These are phyloP conservation scores for Ophiosphaerella korrae DNA, from an alignment of 2,329 filamentous ascomycete species.

Conservation along the genomic window DNA sequence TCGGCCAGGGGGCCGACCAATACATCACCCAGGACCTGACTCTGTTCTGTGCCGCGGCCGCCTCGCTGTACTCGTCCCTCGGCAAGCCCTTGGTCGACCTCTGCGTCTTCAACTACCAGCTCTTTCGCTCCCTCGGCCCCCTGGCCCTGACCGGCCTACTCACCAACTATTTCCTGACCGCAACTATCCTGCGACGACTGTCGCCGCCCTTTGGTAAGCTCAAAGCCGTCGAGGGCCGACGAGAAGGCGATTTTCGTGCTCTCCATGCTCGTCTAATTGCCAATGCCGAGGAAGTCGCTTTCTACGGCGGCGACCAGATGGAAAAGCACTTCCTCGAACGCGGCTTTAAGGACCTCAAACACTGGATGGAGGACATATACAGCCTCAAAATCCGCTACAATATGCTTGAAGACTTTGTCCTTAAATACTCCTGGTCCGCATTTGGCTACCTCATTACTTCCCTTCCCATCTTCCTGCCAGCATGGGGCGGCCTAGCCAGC, in stretches of 20 bases:
- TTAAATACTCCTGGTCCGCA: slow-evolving; percentile 98
- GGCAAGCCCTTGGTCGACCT: slow-evolving; percentile 99
- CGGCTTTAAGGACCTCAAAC: slow-evolving; percentile 90
- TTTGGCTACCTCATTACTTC: slow-evolving; percentile 95
- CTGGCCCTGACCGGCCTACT: slow-evolving; percentile 83
- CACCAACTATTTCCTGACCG: slow-evolving; percentile 93
- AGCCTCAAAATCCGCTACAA: slow-evolving; percentile 98
- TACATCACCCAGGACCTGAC: slow-evolving; percentile 98
- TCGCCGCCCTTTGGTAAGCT: slow-evolving; percentile 97
- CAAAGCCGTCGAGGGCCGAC: slow-evolving; percentile 92
- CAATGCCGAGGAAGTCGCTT: slow-evolving; percentile 96
- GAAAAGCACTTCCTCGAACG: slow-evolving; percentile 91
- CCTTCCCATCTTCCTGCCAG: slow-evolving; percentile 89
- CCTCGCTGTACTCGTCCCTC: slow-evolving; percentile 90
- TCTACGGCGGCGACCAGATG: slow-evolving; percentile 94
- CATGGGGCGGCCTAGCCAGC: slow-evolving; percentile 86
- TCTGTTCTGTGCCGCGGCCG: slow-evolving; percentile 89
- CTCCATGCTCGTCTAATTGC: slow-evolving; percentile 91
- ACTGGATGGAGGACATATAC: slow-evolving; percentile 98
- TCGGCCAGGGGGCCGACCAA: slow-evolving; percentile 91
- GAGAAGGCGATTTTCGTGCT: slow-evolving; percentile 92
- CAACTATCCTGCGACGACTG: slow-evolving; percentile 82
- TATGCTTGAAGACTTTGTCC: slow-evolving; percentile 95
- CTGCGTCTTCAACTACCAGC: slow-evolving; percentile 96
- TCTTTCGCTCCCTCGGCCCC: slow-evolving; percentile 88